phyloP scores from a whole-genome alignment of 768 basidiomycete genomes.

The Porphyrellus cyaneotinctus region DNA sequence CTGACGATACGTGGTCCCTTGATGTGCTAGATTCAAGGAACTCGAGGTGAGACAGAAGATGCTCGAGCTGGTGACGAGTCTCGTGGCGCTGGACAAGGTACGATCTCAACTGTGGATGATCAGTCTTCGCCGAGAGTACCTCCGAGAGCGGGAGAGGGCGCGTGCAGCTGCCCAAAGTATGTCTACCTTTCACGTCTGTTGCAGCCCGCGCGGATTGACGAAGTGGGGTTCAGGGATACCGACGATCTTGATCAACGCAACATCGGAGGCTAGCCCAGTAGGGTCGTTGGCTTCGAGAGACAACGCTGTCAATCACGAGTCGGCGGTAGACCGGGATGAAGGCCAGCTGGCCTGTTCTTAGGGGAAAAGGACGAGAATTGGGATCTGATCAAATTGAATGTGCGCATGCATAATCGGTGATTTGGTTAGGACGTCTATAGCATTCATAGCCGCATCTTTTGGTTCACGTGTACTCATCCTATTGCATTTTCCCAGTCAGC shows the following conservation, averaged over 20 bases:
- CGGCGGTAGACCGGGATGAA: background rate
- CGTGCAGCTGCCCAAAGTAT: background rate
- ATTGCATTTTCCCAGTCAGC: too few species aligned
- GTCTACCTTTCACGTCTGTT: background rate
- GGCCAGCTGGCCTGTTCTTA: background rate
- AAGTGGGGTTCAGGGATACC: constrained; percentile 52
- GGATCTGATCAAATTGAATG: too few species aligned
- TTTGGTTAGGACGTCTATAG: too few species aligned
- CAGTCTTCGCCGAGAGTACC: constrained; percentile 63
- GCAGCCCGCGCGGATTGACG: background rate
- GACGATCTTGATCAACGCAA: constrained; percentile 59
- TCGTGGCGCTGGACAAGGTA: constrained; percentile 83
- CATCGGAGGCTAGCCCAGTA: constrained; percentile 21
- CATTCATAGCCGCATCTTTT: too few species aligned
- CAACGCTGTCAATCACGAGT: background rate
- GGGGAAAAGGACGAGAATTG: too few species aligned
- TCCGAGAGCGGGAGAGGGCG: constrained; percentile 48
- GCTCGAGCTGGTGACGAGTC: constrained; percentile 74
- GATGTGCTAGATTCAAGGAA: constrained; percentile 64
- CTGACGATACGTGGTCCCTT: background rate
- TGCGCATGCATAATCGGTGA: too few species aligned
- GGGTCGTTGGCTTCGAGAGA: constrained; percentile 49
- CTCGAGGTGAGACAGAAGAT: constrained; percentile 70
- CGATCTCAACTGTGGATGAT: constrained; percentile 76
- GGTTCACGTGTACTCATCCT: too few species aligned